Conservation (phyloP, 352 stramenopile species). For the Phytophthora pistaciae region DNA sequence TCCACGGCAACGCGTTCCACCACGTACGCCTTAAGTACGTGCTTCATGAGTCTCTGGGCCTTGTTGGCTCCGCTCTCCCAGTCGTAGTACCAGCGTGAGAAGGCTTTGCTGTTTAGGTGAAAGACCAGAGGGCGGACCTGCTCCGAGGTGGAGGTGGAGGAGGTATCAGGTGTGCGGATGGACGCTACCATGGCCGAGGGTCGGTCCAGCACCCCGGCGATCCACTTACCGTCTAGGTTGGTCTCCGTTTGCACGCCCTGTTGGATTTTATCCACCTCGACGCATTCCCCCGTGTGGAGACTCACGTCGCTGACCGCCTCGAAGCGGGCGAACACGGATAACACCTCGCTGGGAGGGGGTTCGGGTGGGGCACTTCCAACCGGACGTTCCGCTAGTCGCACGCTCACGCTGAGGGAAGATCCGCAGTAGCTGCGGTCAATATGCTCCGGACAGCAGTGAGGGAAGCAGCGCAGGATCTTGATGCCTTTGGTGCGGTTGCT, state of each 20-base stretch:
- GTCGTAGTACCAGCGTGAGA: slow-evolving; percentile 75
- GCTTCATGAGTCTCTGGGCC: slow-evolving; percentile 73
- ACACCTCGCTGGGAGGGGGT: slow-evolving; percentile 14
- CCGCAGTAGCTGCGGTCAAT: slow-evolving; percentile 82
- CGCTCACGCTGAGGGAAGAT: slow-evolving; percentile 57
- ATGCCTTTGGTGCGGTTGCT: slow-evolving; percentile 80
- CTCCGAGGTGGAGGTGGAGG: neutral
- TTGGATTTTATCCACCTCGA: slow-evolving; percentile 54
- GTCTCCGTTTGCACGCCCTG: slow-evolving; percentile 53
- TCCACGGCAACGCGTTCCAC: slow-evolving; percentile 52
- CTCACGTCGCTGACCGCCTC: slow-evolving; percentile 46
- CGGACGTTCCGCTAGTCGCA: slow-evolving; percentile 32
- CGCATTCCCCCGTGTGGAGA: slow-evolving; percentile 49
- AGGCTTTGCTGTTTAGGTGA: slow-evolving; percentile 61
- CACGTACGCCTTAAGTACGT: slow-evolving; percentile 71
- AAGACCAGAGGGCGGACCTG: slow-evolving; percentile 47
- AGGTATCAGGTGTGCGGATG: slow-evolving; percentile 8
- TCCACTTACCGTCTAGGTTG: slow-evolving; percentile 70
- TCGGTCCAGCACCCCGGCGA: slow-evolving; percentile 57
- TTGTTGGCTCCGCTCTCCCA: slow-evolving; percentile 81
- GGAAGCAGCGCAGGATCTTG: slow-evolving; percentile 79
- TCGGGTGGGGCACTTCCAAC: slow-evolving; percentile 14
- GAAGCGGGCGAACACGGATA: slow-evolving; percentile 50
- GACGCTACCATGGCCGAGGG: slow-evolving; percentile 38
- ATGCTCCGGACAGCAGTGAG: slow-evolving; percentile 78